Conservation (phyloP, 179 eudicot species). For the Beta lomatogona region DNA sequence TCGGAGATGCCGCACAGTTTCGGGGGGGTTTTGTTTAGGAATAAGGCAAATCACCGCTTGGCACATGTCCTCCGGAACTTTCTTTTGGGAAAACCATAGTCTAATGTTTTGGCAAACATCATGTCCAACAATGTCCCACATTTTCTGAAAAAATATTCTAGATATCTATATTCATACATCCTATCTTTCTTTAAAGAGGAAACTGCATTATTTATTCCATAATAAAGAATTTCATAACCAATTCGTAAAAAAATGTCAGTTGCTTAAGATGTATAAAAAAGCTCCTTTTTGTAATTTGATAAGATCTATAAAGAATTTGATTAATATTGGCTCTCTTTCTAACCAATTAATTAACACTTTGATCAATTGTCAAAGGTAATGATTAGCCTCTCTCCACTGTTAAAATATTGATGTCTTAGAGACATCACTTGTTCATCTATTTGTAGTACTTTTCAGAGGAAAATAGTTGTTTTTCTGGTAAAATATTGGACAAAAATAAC, state of each 20-base stretch:
- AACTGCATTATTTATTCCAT: neutral
- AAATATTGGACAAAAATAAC: constrained; percentile 1
- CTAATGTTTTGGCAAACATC: too few species aligned
- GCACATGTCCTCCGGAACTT: too few species aligned
- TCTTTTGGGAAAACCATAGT: too few species aligned
- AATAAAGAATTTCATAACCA: neutral
- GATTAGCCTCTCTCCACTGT: constrained; percentile 23
- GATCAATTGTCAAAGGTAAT: constrained; percentile 24
- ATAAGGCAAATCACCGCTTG: too few species aligned
- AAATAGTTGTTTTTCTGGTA: neutral
- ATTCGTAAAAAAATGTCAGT: neutral
- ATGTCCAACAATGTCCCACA: too few species aligned
- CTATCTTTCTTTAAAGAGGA: constrained; percentile 1
- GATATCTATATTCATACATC: neutral
- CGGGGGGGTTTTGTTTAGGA: too few species aligned
- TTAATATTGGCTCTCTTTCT: neutral
- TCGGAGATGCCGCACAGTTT: too few species aligned
- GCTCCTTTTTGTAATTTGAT: neutral
- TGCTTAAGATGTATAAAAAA: constrained; percentile 9
- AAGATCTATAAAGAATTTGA: neutral
- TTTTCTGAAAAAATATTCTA: constrained; percentile 6
- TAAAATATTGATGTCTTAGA: constrained; percentile 19
- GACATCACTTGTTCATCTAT: constrained; percentile 16
- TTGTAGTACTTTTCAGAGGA: constrained; percentile 13
- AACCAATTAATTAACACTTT: neutral